These are phyloP conservation scores for Sarocladium oryzae DNA, from an alignment of 2,329 filamentous ascomycete species.

Conservation along the genomic window DNA sequence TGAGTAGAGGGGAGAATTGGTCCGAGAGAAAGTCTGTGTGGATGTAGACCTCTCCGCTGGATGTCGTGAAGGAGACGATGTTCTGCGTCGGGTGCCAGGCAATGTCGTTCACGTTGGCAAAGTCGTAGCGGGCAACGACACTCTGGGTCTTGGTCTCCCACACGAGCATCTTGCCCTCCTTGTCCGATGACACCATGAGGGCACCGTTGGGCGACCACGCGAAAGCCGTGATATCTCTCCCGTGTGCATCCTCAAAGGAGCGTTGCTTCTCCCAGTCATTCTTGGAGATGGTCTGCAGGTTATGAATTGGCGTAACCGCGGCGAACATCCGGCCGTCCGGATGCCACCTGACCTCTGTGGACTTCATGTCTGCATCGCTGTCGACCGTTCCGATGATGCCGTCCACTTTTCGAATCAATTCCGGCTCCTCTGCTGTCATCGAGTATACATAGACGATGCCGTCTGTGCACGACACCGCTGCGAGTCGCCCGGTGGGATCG, in stretches of 20 bases:
- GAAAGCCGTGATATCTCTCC: constrained; percentile 76
- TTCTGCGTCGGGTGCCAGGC: constrained; percentile 90
- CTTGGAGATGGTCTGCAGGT: constrained; percentile 82
- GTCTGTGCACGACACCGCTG: constrained; percentile 81
- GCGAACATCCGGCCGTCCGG: constrained; percentile 91
- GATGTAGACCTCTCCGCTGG: constrained; percentile 89
- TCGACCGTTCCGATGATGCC: constrained; percentile 77
- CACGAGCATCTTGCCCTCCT: constrained; percentile 64
- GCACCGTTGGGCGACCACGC: constrained; percentile 95
- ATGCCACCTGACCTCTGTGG: constrained; percentile 77
- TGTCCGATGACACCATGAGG: constrained; percentile 65
- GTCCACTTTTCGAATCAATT: constrained; percentile 76
- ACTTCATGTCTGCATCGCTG: constrained; percentile 59
- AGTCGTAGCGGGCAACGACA: constrained; percentile 70
- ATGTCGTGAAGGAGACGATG: constrained; percentile 83
- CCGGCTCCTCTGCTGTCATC: constrained; percentile 67
- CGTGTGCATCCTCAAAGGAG: constrained; percentile 71
- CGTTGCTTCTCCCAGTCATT: constrained; percentile 86
- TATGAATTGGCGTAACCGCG: constrained; percentile 71
- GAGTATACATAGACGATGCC: constrained; percentile 89
- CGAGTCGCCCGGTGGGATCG: constrained; percentile 68
- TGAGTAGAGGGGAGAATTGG: constrained; percentile 50
- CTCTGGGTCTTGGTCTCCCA: constrained; percentile 91
- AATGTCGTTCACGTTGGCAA: constrained; percentile 77
- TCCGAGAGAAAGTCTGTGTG: constrained; percentile 62